Evolutionary conservation across 1,139 yeast genomes (phyloP).

Genomic region (Suhomyces yuchorum): DNA sequence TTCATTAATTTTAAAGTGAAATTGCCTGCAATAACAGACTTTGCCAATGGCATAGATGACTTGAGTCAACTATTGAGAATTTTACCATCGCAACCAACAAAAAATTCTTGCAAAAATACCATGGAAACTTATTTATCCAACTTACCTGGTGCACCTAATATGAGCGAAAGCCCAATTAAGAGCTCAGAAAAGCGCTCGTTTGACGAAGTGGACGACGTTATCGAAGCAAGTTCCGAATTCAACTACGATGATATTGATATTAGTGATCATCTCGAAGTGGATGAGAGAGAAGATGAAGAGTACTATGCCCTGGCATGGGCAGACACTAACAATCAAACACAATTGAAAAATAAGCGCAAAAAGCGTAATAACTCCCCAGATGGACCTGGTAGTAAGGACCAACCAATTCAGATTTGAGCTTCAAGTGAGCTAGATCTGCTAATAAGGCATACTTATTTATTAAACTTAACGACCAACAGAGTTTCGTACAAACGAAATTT

Average conservation of each 20-base stretch:
- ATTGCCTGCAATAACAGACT: slow-evolving; percentile 36
- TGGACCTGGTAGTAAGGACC: slow-evolving; percentile 7
- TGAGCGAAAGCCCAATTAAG: not conserved
- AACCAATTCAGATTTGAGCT: slow-evolving; percentile 3
- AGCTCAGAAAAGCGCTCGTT: not conserved
- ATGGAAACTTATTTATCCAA: slow-evolving; percentile 28
- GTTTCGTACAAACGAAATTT: not conserved
- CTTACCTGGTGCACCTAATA: slow-evolving; percentile 12
- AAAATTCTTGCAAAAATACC: not conserved
- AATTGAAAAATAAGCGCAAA: slow-evolving; percentile 9
- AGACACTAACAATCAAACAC: slow-evolving; percentile 2
- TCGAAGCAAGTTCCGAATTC: slow-evolving; percentile 20
- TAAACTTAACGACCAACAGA: not conserved
- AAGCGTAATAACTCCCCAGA: slow-evolving; percentile 1
- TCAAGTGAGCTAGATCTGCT: not conserved
- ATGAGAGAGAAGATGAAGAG: slow-evolving; percentile 28
- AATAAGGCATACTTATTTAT: not conserved
- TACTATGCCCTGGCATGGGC: slow-evolving; percentile 27
- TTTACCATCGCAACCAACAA: slow-evolving; percentile 23
- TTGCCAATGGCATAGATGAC: slow-evolving; percentile 25
- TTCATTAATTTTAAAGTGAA: slow-evolving; percentile 45
- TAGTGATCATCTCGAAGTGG: slow-evolving; percentile 26
- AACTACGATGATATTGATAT: slow-evolving; percentile 32
- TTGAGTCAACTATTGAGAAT: slow-evolving; percentile 26
- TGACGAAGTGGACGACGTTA: not conserved